A percentile compares a stretch with the other conserved stretches of the same genome.
phyloP scores from a whole-genome alignment of 148 eudicot species.

The Chenopodium berlandieri region DNA sequence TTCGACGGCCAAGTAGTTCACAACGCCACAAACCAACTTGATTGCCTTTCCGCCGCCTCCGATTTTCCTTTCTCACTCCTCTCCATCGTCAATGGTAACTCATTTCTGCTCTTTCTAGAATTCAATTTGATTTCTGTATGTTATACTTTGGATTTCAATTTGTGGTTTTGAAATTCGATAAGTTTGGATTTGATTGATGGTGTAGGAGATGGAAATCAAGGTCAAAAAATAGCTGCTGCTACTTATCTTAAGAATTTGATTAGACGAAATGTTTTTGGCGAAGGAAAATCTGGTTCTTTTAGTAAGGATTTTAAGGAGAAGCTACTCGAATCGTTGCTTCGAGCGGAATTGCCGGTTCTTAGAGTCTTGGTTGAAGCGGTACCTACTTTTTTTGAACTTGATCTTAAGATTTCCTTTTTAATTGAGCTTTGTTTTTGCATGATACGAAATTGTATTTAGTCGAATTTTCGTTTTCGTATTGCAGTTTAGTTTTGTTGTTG shows the following conservation, averaged over 20 bases:
- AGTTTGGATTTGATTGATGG: not conserved
- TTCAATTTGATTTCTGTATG: not conserved
- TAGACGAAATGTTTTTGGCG: constrained; percentile 37
- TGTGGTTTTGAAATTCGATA: not conserved
- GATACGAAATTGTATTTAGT: constrained; percentile 1
- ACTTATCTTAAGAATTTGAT: constrained; percentile 72
- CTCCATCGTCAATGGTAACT: constrained; percentile 37
- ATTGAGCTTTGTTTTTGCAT: not conserved
- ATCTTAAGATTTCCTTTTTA: not conserved
- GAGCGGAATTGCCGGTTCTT: constrained; percentile 48
- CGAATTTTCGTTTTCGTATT: not conserved
- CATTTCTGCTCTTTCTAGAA: not conserved
- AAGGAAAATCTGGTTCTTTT: constrained; percentile 28
- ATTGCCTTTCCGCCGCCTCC: constrained; percentile 25
- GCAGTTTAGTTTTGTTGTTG: constrained; percentile 61
- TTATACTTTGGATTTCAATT: not conserved
- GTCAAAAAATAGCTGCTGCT: constrained; percentile 69
- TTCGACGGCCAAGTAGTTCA: constrained; percentile 43
- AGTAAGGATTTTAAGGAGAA: constrained; percentile 59
- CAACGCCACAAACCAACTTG: constrained; percentile 53
- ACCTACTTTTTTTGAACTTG: not conserved
- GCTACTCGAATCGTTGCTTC: constrained; percentile 51
- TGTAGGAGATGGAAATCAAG: constrained; percentile 47
- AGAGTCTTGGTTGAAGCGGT: constrained; percentile 69
- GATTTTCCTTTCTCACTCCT: constrained; percentile 28